Evolutionary conservation across 345 rosid genomes (phyloP), one percentile per base, ranked within the genome.

Genomic region (Acer saccharum): DNA sequence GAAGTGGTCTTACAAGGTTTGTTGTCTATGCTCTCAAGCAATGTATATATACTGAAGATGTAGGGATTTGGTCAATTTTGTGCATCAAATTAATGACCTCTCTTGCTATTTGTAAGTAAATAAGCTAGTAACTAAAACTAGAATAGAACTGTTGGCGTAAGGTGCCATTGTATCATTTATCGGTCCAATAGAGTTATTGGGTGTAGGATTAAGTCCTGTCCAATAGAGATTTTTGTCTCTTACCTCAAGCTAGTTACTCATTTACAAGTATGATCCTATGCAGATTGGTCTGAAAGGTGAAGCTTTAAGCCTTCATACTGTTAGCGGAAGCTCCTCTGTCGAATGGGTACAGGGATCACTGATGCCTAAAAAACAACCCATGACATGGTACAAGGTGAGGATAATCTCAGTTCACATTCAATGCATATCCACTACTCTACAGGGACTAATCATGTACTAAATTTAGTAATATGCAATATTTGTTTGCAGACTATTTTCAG

Each of bases 1-100:
- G 90, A 91, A 91, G 76, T 96, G 99, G 99, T 84, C 97, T 44
- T 91, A 96, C 84, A 92, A 94, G 99, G 99, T 95, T 52, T 78
- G 87, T 79, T 80, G 77, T 81, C 55, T 74, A 57, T 74, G 74
- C 81, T 84, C 75, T 74, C 77, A 73, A 62, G 77, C 48, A 67
- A 39, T n/a, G 48, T 18, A 43, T 66, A 43, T 65, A 35, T 52
- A 12, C 64, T 48, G 14, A 63, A 54, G 7, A 1, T 71, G 14
- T 54, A 54, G 62, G 63, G 8, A 41, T 73, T 48, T 17, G 77
- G 46, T 74, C n/a, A 57, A 32, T 74, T 64, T 10, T 29, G 20
- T 74, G 44, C 41, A 20, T 61, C 54, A 39, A 32, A 73, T 39
- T 10, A 6, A 57, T 72, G 48, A 7, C 3, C 58, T 3, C 43